These are phyloP conservation scores for Penstemon newberryi DNA, from an alignment of 257 asterid species.

Conservation along the genomic window DNA sequence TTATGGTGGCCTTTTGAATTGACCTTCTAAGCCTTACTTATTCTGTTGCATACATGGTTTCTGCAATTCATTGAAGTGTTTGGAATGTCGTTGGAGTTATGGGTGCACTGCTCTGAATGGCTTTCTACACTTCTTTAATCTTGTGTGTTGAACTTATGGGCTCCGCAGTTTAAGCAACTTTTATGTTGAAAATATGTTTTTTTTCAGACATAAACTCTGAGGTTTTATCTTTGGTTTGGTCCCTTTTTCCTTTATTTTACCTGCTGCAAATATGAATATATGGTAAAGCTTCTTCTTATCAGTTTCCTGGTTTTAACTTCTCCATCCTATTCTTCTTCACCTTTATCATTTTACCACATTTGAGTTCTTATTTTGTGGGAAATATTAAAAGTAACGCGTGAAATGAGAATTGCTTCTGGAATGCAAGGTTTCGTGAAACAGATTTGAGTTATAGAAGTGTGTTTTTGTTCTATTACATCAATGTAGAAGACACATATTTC, in stretches of 20 bases:
- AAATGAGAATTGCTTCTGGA: not conserved
- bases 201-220: not conserved
- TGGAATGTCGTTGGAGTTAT: not conserved
- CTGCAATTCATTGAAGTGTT: not conserved
- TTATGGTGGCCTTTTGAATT: not conserved
- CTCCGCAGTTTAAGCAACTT: slow-evolving; percentile 11
- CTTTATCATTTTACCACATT: not conserved
- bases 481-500: slow-evolving; percentile 4
- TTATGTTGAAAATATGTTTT: not conserved
- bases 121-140: not conserved
- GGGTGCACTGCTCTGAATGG: not conserved
- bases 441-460: not conserved
- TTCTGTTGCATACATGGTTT: not conserved
- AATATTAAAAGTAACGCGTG: not conserved
- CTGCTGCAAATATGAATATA: slow-evolving; percentile 1
- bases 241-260: not conserved
- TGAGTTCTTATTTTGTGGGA: not conserved
- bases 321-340: not conserved
- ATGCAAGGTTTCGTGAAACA: not conserved
- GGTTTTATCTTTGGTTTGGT: not conserved
- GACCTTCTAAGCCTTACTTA: not conserved
- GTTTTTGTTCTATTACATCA: not conserved
- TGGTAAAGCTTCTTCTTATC: not conserved
- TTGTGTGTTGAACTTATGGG: not conserved
- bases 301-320: not conserved